Evolutionary conservation across 2,329 filamentous ascomycete genomes (phyloP), one percentile per base, ranked within the genome.

Genomic region (Colletotrichum sp.): DNA sequence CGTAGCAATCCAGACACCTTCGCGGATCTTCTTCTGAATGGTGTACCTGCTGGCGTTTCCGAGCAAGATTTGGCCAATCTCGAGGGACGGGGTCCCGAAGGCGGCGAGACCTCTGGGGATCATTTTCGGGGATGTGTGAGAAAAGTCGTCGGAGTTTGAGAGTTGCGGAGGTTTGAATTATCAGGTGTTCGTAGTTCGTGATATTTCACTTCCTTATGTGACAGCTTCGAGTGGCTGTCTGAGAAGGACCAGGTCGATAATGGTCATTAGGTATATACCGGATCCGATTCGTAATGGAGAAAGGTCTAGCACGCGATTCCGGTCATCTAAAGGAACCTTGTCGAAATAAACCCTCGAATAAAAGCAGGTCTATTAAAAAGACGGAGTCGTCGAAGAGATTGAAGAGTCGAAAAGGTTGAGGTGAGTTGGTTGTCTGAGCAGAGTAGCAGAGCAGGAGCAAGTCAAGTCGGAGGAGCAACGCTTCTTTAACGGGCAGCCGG

Each of bases 1-100:
- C 74, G 74, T 76, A 28, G 74, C 74, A 8, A 76, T 76, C 74
- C 74, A 76, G 3, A 76, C 74, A 24, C 74, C 74, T 55, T 76
- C 74, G 62, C 74, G 74, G n/a, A 76, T 76, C 59, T 76, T 76
- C 70, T 76, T 76, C 65, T 76, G 74, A n/a, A 76, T 76, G 15
- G 74, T 76, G 74, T 76, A 76, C 12, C 74, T 66, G 70, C 59
- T 76, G 18, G 74, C 74, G 10, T 76, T 76, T 52, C 74, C 74
- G 21, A 76, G 74, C 7, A 76, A 28, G 49, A 76, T 76, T 70
- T 76, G 74, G 30, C 74, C 74, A 44, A 76, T 76, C 49, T 76
- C 74, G 28, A 76, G 70, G 70, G 74, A 73, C 59, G 74, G 74
- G 6, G 74, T 76, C 44, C 74, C 74, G 59, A 76, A 64, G 65